Conservation (phyloP, 495 filamentous ascomycete species). For the Parathielavia hyrcaniae region DNA sequence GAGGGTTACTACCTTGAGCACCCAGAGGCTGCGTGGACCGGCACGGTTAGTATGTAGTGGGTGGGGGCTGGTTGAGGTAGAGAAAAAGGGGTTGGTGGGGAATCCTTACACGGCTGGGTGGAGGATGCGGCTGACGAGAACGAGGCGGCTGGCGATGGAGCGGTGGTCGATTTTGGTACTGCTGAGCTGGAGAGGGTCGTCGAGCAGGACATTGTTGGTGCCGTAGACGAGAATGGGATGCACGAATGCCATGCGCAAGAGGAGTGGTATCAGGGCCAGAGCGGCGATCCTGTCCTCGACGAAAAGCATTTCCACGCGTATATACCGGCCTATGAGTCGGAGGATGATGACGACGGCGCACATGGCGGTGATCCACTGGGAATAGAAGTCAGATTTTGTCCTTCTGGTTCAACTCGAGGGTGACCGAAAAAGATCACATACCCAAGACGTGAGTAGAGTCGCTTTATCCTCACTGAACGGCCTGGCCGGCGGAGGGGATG, state of each 20-base stretch:
- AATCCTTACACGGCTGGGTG: slow-evolving; percentile 63
- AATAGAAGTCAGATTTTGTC: too few relatives aligned
- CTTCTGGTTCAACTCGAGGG: too few relatives aligned
- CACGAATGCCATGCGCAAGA: slow-evolving; percentile 72
- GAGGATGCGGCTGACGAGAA: slow-evolving; percentile 56
- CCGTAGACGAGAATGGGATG: slow-evolving; percentile 78
- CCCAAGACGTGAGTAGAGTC: slow-evolving; percentile 74
- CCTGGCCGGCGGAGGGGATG: slow-evolving; percentile 51
- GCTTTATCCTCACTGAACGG: slow-evolving; percentile 57
- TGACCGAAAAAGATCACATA: too few relatives aligned
- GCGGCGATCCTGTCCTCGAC: slow-evolving; percentile 81
- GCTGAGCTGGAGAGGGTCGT: slow-evolving; percentile 28
- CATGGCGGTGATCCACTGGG: slow-evolving; percentile 73
- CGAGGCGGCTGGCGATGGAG: slow-evolving; percentile 54
- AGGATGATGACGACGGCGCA: slow-evolving; percentile 72
- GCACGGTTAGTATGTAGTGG: background rate
- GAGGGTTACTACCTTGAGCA: slow-evolving; percentile 78
- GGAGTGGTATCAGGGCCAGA: slow-evolving; percentile 67
- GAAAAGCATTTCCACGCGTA: slow-evolving; percentile 75
- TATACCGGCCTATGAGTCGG: slow-evolving; percentile 68
- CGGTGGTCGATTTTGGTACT: slow-evolving; percentile 44
- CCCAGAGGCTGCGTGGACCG: slow-evolving; percentile 64
- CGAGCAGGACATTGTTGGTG: slow-evolving; percentile 72
- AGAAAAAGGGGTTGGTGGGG: slow-evolving; percentile 12
- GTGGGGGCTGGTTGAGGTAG: background rate